Conservation (phyloP, 2,329 filamentous ascomycete genomes). For the Diaporthe citriasiana region DNA sequence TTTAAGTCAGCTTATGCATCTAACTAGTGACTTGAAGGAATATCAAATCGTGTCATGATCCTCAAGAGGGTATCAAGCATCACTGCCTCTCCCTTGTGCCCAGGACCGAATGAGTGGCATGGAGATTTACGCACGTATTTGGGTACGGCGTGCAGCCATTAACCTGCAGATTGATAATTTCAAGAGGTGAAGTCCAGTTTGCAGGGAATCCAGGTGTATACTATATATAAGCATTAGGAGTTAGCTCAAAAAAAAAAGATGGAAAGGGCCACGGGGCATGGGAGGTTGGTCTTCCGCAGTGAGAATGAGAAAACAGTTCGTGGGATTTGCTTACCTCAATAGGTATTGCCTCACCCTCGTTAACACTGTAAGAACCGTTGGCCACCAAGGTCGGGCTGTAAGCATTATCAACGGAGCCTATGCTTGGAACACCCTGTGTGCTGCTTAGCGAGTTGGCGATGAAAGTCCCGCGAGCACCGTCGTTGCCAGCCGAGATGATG, state of each 20-base stretch:
- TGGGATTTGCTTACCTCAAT: background rate
- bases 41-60: background rate
- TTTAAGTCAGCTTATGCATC: background rate
- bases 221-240: background rate
- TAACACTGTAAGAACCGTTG: constrained; percentile 28
- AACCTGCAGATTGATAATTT: constrained; percentile 26
- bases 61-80: background rate
- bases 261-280: background rate
- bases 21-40: too few species aligned
- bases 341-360: constrained; percentile 27
- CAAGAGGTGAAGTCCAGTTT: constrained; percentile 32
- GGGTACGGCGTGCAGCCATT: constrained; percentile 34
- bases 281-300: background rate
- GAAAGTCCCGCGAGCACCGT: constrained; percentile 22
- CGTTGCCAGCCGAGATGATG: constrained; percentile 32
- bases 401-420: constrained; percentile 33
- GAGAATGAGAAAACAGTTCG: background rate
- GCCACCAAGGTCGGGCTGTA: constrained; percentile 28
- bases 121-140: background rate
- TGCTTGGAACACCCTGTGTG: constrained; percentile 28
- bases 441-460: constrained; percentile 29
- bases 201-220: constrained; percentile 35
- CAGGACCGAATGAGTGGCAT: too few species aligned
- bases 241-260: background rate
- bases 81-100: too few species aligned